phyloP scores from a whole-genome alignment of 768 basidiomycete species.

The Ramaria sp. region DNA sequence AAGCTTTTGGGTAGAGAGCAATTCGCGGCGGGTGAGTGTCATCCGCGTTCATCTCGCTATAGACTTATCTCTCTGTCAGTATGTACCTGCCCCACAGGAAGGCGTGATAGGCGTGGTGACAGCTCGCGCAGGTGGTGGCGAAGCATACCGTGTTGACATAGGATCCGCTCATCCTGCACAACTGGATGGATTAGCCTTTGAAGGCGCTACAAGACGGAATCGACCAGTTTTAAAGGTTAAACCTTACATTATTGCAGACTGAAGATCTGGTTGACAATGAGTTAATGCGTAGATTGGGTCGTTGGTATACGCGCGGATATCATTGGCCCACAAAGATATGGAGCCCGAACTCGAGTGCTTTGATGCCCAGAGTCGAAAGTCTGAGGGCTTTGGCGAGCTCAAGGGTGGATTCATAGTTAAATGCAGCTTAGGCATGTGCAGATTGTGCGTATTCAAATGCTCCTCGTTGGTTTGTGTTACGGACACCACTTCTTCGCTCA shows the following conservation, averaged over 20 bases:
- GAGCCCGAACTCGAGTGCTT: conserved; percentile 97
- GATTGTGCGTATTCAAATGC: conserved; percentile 47
- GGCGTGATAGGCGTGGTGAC: conserved; percentile 77
- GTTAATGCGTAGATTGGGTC: conserved; percentile 59
- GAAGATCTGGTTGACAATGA: neutral
- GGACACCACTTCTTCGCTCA: conserved; percentile 20
- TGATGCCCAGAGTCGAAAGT: conserved; percentile 83
- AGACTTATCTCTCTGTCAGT: conserved; percentile 28
- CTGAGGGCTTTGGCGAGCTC: conserved; percentile 89
- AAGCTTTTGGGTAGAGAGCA: conserved; percentile 85
- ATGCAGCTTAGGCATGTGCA: conserved; percentile 77
- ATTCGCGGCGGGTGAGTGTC: conserved; percentile 67
- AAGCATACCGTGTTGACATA: conserved; percentile 91
- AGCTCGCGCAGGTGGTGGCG: conserved; percentile 57
- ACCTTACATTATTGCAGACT: conserved; percentile 1
- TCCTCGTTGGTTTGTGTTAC: neutral
- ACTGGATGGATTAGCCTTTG: conserved; percentile 87
- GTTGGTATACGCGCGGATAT: conserved; percentile 85
- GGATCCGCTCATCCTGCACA: conserved; percentile 79
- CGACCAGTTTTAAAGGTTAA: conserved; percentile 87
- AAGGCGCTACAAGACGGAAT: conserved; percentile 91
- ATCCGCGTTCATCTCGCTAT: neutral
- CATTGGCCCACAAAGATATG: conserved; percentile 93
- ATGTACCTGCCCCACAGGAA: conserved; percentile 84
- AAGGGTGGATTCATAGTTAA: conserved; percentile 78